Percentiles rank a stretch among this genome's conserved stretches.
Conservation (phyloP, 2,329 filamentous ascomycete species). For the Trichoderma koningii region DNA sequence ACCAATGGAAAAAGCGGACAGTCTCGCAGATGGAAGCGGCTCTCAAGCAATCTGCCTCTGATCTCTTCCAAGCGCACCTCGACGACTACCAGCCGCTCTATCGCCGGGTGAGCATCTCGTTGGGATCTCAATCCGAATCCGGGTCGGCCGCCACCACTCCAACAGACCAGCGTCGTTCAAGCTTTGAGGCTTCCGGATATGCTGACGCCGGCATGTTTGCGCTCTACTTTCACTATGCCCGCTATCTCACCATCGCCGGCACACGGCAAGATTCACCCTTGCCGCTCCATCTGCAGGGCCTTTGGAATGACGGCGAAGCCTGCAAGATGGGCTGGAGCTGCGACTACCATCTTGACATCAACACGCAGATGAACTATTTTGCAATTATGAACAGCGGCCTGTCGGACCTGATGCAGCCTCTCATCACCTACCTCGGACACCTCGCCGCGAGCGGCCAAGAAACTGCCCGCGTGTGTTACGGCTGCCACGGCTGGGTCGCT, state of each 20-base stretch:
- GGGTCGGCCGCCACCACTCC: not conserved
- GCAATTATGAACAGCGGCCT: slow-evolving; percentile 13
- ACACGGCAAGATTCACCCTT: slow-evolving; percentile 23
- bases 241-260: slow-evolving; percentile 25
- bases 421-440: slow-evolving; percentile 1
- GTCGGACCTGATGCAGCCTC: slow-evolving; percentile 20
- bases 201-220: slow-evolving; percentile 23
- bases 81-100: slow-evolving; percentile 23
- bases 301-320: slow-evolving; percentile 27
- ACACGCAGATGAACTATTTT: slow-evolving; percentile 28
- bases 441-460: slow-evolving; percentile 13
- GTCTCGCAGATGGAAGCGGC: slow-evolving; percentile 14
- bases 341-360: slow-evolving; percentile 26
- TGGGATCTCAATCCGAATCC: not conserved
- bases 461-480: slow-evolving; percentile 20
- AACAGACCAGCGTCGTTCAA: slow-evolving; percentile 14
- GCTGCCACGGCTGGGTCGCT: slow-evolving; percentile 23
- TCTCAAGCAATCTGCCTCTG: not conserved
- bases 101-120: slow-evolving; percentile 12
- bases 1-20: slow-evolving; percentile 9
- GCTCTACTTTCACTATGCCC: slow-evolving; percentile 24
- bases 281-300: slow-evolving; percentile 23
- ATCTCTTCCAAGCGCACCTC: slow-evolving; percentile 17
- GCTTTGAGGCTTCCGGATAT: slow-evolving; percentile 21
- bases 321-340: slow-evolving; percentile 28